Conservation (phyloP, 495 filamentous ascomycete genomes). For the Hypoxylon subgilvum region DNA sequence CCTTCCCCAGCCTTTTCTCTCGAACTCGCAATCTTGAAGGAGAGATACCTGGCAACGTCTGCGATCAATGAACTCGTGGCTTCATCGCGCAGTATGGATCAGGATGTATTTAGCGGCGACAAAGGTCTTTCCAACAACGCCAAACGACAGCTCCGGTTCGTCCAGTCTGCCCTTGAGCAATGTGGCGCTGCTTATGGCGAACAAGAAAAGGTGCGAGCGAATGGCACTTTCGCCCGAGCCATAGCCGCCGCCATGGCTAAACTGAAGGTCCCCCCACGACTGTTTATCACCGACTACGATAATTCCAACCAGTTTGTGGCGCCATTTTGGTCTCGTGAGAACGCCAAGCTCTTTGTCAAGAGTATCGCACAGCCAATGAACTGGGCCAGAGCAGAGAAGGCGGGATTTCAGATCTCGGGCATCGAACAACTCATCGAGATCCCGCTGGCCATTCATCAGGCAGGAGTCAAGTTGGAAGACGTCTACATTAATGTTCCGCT, state of each 20-base stretch:
- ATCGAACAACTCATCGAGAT: background rate
- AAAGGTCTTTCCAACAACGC: background rate
- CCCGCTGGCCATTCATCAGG: background rate
- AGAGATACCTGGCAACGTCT: background rate
- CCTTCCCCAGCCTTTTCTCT: too few relatives aligned
- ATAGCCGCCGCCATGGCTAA: background rate
- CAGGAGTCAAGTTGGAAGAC: background rate
- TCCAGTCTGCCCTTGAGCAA: background rate
- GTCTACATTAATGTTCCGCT: too few relatives aligned
- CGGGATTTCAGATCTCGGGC: background rate
- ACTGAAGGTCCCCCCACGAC: background rate
- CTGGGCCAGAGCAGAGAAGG: background rate
- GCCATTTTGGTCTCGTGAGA: background rate
- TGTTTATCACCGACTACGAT: background rate
- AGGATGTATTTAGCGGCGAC: background rate
- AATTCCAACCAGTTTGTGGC: too few relatives aligned
- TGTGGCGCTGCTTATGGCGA: background rate
- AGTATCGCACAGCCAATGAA: background rate
- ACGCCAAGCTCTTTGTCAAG: background rate
- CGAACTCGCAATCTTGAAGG: too few relatives aligned
- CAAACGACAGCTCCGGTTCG: background rate
- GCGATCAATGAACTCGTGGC: background rate
- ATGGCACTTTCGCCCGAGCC: background rate
- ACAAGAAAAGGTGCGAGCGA: background rate
- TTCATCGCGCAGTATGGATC: background rate